Conservation (phyloP, 2,329 filamentous ascomycete species). For the Penicillium thymicola region DNA sequence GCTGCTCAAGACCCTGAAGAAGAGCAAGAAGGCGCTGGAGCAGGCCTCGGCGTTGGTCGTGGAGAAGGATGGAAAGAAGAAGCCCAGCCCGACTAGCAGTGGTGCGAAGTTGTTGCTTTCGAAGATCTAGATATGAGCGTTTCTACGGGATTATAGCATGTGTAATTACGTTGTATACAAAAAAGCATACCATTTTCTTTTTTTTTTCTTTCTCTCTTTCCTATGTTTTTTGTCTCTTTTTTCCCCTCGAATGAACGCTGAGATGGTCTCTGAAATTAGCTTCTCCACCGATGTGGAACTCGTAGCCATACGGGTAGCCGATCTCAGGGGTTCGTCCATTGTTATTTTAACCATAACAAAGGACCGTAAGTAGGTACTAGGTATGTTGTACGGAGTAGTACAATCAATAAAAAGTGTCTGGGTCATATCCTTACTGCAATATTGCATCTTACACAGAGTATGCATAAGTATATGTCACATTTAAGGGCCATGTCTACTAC, state of each 20-base stretch:
- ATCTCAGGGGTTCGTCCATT: conserved; percentile 24
- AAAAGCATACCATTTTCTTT: conserved; percentile 9
- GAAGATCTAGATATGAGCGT: conserved; percentile 29
- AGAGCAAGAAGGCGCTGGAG: conserved; percentile 68
- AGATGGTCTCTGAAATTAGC: conserved; percentile 3
- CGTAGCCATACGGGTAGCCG: background rate
- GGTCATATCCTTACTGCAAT: background rate
- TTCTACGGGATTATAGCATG: conserved; percentile 6
- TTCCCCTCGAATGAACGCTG: background rate
- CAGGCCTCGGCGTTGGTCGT: conserved; percentile 56
- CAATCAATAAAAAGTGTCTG: background rate
- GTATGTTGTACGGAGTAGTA: background rate
- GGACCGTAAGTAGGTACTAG: no score
- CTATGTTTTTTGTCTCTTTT: background rate
- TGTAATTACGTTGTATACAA: conserved; percentile 19
- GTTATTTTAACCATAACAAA: background rate
- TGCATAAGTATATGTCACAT: background rate
- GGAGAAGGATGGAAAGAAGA: conserved; percentile 33
- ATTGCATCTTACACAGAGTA: background rate
- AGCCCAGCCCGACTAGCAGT: conserved; percentile 43
- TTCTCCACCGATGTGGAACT: conserved; percentile 16
- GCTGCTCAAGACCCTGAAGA: conserved; percentile 67
- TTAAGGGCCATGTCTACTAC: background rate
- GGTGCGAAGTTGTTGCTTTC: conserved; percentile 42
- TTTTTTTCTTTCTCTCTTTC: background rate